Conservation (phyloP, 306 rosid species). For the Vachellia collinsii region DNA sequence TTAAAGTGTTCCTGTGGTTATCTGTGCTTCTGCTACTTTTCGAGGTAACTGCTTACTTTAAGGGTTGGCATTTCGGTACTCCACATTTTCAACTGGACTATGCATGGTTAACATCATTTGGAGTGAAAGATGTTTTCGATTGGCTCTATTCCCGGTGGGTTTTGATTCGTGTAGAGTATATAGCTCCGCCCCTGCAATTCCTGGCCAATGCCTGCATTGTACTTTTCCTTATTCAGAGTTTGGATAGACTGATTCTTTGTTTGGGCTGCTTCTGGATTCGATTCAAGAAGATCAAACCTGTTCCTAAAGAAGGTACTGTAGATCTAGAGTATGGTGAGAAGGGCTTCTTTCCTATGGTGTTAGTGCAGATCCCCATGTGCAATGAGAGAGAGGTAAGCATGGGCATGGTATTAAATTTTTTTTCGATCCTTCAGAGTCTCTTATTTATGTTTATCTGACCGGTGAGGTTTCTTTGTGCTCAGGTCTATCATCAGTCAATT, state of each 20-base stretch:
- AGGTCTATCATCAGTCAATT: slow-evolving; percentile 93
- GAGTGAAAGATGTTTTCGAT: slow-evolving; percentile 58
- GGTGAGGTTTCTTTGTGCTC: slow-evolving; percentile 30
- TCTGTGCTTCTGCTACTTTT: slow-evolving; percentile 62
- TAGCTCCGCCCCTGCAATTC: slow-evolving; percentile 87
- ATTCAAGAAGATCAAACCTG: slow-evolving; percentile 73
- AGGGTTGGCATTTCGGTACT: slow-evolving; percentile 80
- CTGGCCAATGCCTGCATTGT: slow-evolving; percentile 74
- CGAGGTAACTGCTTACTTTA: slow-evolving; percentile 69
- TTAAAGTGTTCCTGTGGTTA: slow-evolving; percentile 66
- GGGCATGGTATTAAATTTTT: neutral
- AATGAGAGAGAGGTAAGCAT: slow-evolving; percentile 77
- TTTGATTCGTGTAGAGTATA: slow-evolving; percentile 65
- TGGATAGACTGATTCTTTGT: slow-evolving; percentile 79
- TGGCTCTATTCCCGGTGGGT: slow-evolving; percentile 80
- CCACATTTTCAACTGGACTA: slow-evolving; percentile 49
- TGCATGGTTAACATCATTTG: slow-evolving; percentile 53
- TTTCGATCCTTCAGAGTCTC: neutral
- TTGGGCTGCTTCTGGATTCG: slow-evolving; percentile 91
- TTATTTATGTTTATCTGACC: slow-evolving; percentile 16
- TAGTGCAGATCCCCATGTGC: slow-evolving; percentile 99
- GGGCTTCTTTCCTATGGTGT: slow-evolving; percentile 79
- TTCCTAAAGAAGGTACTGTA: slow-evolving; percentile 52
- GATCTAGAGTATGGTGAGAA: slow-evolving; percentile 76
- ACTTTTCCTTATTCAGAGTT: slow-evolving; percentile 79